Evolutionary conservation across 2,329 filamentous ascomycete genomes (phyloP).

Genomic region (Fusarium sp.): DNA sequence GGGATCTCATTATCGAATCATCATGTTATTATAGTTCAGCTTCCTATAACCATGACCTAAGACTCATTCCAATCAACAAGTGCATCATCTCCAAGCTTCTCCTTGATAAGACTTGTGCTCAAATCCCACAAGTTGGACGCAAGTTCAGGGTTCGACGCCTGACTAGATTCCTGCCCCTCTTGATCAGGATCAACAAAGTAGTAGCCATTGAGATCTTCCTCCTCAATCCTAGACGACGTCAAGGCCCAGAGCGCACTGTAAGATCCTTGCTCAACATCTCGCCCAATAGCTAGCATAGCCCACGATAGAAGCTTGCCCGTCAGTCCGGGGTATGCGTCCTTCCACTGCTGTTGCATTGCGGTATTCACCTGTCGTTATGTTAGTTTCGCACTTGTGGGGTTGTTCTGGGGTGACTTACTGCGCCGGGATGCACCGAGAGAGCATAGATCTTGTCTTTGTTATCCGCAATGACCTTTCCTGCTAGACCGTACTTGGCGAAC

Average conservation of each 20-base stretch:
- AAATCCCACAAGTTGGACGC: conserved; percentile 56
- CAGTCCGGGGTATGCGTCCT: conserved; percentile 59
- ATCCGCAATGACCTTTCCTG: conserved; percentile 57
- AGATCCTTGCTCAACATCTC: conserved; percentile 57
- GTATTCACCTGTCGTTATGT: conserved; percentile 55
- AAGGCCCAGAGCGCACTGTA: conserved; percentile 59
- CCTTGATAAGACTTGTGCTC: conserved; percentile 54
- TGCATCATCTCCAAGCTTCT: conserved; percentile 57
- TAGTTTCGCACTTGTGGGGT: fast-evolving
- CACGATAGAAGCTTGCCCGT: conserved; percentile 55
- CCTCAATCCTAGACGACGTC: conserved; percentile 56
- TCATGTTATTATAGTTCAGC: no score
- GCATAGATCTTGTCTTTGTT: conserved; percentile 58
- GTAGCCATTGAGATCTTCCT: conserved; percentile 58
- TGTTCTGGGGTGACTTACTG: neutral
- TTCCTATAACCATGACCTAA: neutral
- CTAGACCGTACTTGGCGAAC: conserved; percentile 57
- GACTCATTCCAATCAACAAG: conserved; percentile 40
- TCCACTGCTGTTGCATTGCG: conserved; percentile 60
- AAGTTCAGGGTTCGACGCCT: conserved; percentile 56
- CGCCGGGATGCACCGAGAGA: conserved; percentile 54
- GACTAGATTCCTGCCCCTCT: conserved; percentile 54
- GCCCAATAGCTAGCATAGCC: conserved; percentile 52
- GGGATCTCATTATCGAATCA: no score
- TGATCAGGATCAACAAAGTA: conserved; percentile 57